Evolutionary conservation across 768 basidiomycete genomes (phyloP), one percentile per base, ranked within the genome.

Genomic region (Pulveroboletus sp.): DNA sequence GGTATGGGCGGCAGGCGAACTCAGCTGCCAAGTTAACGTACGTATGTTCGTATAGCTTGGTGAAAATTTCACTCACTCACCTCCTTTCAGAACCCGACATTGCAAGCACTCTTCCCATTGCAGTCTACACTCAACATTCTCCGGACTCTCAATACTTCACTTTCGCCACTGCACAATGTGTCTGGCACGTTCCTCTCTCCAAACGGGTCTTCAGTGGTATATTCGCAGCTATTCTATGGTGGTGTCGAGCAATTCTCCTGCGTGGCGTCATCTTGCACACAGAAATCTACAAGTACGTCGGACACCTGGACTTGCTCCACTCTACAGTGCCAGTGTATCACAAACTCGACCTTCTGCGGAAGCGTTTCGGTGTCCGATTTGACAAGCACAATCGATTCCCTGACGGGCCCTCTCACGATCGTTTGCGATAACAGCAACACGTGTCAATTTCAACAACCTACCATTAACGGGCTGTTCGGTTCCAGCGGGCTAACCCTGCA

Each of bases 241-340:
- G 84, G 87, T 10, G 80, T 84, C 27, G 90, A 94, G 61, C 92
- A 97, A 60, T 97, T 97, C 70, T 88, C 79, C 65, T 97, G 94
- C 64, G 51, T 69, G 10, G 90, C 91, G 0, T 72, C 80, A 53
- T 71, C 75, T 6, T 97, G 94, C 70, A 68, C 63, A 0, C 92
- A 95, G 67, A 69, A 72, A 14, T 65, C 77, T 29, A 65, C 69
- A 9, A 64, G 57, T 32, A 49, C 68, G 5, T 65, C 79, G 19
- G 71, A 76, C 43, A 64, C 66, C 5, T 97, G 86, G 85, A 71
- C 70, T 16, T 97, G 94, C 55, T 73, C 80, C 38, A 78, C 82
- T 57, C 75, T 97, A 17, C 57, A 75, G 48, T 97, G 94, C 62
- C 79, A 73, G 4, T 97, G 94, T 67, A 73, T 83, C 32, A 47